Base-by-base conservation (phyloP, 2,329 filamentous ascomycete genomes). In the Bipolaris zeicola region DNA sequence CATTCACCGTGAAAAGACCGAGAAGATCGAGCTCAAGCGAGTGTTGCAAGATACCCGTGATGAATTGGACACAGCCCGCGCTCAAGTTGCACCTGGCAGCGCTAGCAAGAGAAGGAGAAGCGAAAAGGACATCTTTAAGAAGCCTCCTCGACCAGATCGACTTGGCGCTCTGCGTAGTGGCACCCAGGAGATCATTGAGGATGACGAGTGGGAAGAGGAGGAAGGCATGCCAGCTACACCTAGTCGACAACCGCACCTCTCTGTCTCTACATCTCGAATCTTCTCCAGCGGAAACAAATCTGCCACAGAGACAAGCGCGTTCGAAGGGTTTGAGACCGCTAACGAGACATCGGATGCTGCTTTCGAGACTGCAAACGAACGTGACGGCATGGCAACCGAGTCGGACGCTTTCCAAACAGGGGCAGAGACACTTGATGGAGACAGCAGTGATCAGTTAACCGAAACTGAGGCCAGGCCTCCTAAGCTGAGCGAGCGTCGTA, bases 1-100 rank as follows among this genome's bases (percentile, higher is more conserved):
- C 69, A 90, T 98, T 44, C 94, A 99, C 76, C 90, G 95, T 33
- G 95, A 99, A 77, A 99, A 98, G 87, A 97, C 94, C 0, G 95
- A 99, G 77, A 99, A 97, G 81, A 85, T 98, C 26, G 95, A 99
- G 77, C 85, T 98, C 51, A 93, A 92, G 78, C 90, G 94, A 57
- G 91, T 99, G 85, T 85, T 98, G 28, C 94, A 98, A 78, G 95
- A 99, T 69, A 89, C 94, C 22, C 88, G 93, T 34, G 95, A 99
- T 72, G 95, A 99, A 70, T 80, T 99, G 26, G 95, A 92, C 76
- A 78, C 86, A 44, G 85, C 87, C 57, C 82, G 85, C 45, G 85
- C 86, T 31, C 76, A 66, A 66, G 76, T 72, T 42, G 72, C 68
- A 67, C 76, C 51, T 67, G 80, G 75, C 39, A 81, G 77, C 61